Base-by-base conservation (phyloP, 2,329 filamentous ascomycete genomes). In the Pseudopyricularia cyperi region DNA sequence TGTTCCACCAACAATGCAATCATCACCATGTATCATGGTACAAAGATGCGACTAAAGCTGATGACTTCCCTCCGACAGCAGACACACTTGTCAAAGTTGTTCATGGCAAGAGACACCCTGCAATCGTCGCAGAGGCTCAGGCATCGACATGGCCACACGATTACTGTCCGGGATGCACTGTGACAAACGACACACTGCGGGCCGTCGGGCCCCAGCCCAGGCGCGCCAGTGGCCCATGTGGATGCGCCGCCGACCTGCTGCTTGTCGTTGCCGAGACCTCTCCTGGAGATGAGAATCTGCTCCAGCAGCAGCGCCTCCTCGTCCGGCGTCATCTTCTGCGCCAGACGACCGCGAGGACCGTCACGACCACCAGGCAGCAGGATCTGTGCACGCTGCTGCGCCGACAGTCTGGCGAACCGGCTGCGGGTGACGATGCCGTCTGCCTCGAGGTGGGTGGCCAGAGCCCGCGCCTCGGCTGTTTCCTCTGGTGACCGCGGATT, bases 81-180 rank as follows among this genome's bases (percentile, higher is more conserved):
- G 37, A 97, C 90, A 64, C 93, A 98, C 63, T 88, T 94, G 57
- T 90, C 88, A 65, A 95, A 97, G 65, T 97, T 97, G 65, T 96
- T 94, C 82, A 95, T 90, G 3, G 93, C 93, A 56, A 97, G 74
- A 44, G 88, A 91, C 34, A 97, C 87, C 32, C 93, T 77, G 64
- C 93, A 97, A 58, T 97, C 93, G 65, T 98, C 93, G 64, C 93
- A 97, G 12, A 97, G 75, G 58, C 88, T 91, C 53, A 98, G 75
- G 64, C 93, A 98, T 2, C 93, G 86, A 65, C 93, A 98, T 0
- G 93, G 93, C 93, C 93, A 97, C 2, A 95, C 85, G 52, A 98
- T 86, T 55, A 97, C 86, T 7, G 87, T 94, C 17, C 93, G 77
- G 3, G 89, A 82, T n/a, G 79, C 77, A 52, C 82, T 82, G 65